phyloP scores from a whole-genome alignment of 495 filamentous ascomycete genomes.

The Neurospora tetraspora region DNA sequence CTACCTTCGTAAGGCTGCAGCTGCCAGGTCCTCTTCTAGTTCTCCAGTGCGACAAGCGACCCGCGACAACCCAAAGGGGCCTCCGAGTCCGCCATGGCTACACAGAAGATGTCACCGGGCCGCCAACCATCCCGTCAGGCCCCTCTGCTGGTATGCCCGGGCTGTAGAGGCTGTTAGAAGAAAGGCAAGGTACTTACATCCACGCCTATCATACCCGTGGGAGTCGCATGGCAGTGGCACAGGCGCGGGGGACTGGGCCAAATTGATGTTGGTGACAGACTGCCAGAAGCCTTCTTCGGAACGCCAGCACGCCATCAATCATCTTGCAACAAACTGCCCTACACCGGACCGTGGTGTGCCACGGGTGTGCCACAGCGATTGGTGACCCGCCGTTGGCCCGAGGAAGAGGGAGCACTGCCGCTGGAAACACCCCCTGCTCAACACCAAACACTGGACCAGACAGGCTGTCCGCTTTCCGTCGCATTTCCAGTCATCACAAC shows the following conservation, averaged over 20 bases:
- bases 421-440: conserved; percentile 16
- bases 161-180: background rate
- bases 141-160: background rate
- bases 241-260: conserved; percentile 3
- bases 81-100: background rate
- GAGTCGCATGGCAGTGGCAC: conserved; percentile 1
- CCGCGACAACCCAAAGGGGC: background rate
- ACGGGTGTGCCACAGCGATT: conserved; percentile 12
- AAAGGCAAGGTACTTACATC: background rate
- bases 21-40: background rate
- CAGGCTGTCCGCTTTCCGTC: conserved; percentile 21
- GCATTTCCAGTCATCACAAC: conserved; percentile 14
- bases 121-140: background rate
- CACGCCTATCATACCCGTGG: background rate
- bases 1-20: background rate
- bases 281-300: conserved; percentile 12
- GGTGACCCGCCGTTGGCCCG: conserved; percentile 13
- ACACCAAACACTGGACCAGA: conserved; percentile 22
- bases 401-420: conserved; percentile 10
- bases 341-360: conserved; percentile 13
- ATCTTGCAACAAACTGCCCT: conserved; percentile 17
- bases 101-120: background rate
- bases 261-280: conserved; percentile 9
- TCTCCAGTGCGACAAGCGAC: background rate
- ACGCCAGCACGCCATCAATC: conserved; percentile 18